These are phyloP conservation scores for Eucalyptus curtisii DNA, from an alignment of 345 rosid genomes.

Conservation along the genomic window DNA sequence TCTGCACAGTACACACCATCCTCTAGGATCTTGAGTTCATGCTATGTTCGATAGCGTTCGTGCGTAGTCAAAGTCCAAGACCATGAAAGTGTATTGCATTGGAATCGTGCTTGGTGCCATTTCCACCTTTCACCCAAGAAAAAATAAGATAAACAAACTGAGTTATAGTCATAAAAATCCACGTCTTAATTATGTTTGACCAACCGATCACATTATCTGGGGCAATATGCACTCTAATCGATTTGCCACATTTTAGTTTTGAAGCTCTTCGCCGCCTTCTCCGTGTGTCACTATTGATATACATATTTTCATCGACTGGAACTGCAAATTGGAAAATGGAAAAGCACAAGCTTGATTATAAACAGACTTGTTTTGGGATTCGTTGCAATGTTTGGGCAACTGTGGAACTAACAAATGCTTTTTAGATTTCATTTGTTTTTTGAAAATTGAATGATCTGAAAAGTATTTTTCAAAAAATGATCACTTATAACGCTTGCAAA, in stretches of 20 bases:
- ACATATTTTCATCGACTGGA: accelerated
- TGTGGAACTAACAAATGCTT: not conserved
- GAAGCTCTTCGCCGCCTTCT: not conserved
- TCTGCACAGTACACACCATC: not conserved
- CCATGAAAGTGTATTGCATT: not conserved
- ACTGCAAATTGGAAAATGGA: not conserved
- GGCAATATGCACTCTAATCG: not conserved
- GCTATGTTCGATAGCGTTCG: not conserved
- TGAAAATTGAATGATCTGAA: accelerated
- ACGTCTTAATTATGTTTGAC: not conserved
- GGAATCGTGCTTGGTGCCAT: not conserved
- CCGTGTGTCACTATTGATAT: accelerated
- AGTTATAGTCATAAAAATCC: not conserved
- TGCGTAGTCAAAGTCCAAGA: not conserved
- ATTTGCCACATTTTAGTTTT: not conserved
- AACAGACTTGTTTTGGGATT: not conserved
- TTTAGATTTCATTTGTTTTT: accelerated
- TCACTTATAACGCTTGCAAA: accelerated
- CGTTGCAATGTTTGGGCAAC: not conserved
- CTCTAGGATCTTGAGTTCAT: not conserved
- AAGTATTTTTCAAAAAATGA: not conserved
- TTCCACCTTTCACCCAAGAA: not conserved
- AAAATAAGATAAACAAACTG: not conserved
- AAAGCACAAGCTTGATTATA: not conserved
- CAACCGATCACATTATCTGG: not conserved